Conservation (phyloP, 202 grass and related monocot species). For the Dendrocalamus latiflorus region DNA sequence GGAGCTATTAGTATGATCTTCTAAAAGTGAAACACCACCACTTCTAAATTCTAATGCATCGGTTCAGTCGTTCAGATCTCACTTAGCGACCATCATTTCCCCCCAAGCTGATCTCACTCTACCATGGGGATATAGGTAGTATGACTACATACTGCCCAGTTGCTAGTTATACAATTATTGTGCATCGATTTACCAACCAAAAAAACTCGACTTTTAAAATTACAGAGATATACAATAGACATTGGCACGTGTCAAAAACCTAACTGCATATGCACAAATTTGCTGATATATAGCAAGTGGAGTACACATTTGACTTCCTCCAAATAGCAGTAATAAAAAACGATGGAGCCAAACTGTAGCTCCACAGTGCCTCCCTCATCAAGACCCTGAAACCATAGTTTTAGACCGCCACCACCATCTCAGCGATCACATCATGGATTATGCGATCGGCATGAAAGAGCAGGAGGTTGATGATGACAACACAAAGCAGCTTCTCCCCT, state of each 20-base stretch:
- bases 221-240: not conserved
- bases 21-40: no score
- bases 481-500: not conserved
- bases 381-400: not conserved
- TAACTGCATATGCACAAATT: not conserved
- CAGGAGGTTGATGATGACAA: constrained; percentile 19
- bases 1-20: no score
- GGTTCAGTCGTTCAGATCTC: not conserved
- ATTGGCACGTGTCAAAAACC: not conserved
- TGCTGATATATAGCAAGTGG: not conserved
- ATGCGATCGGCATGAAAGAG: not conserved
- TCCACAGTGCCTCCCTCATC: not conserved
- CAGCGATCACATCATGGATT: not conserved
- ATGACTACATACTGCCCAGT: not conserved
- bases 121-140: not conserved
- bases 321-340: not conserved
- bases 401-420: not conserved
- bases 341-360: not conserved
- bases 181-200: not conserved
- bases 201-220: not conserved
- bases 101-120: not conserved
- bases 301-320: not conserved
- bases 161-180: not conserved
- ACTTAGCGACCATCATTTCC: not conserved
- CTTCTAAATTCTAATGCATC: not conserved